Base-by-base conservation (phyloP, 2,329 filamentous ascomycete species). In the Penicillium sp. region DNA sequence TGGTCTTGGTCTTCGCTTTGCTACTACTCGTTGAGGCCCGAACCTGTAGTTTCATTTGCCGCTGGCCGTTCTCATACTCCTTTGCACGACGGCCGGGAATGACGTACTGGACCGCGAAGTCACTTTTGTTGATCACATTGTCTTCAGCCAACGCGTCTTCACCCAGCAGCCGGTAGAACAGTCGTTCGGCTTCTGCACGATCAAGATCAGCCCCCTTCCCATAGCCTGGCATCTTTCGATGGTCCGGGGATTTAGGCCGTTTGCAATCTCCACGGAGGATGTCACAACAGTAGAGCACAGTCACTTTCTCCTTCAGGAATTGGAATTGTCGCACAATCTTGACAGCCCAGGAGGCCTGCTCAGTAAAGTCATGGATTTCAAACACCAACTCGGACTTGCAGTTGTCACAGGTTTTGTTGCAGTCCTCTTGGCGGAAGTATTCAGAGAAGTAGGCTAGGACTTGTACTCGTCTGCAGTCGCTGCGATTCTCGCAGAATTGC, bases 401-500 rank as follows among this genome's bases (percentile, higher is more conserved):
- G 65, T 95, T 97, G 74, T 99, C 95, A 69, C 93, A 99, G 1
- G 79, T 80, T 42, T 80, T 77, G 41, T 82, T 76, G 70, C 93
- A 99, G 43, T 88, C 79, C 11, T 81, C 79, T 31, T 77, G 76
- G 43, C 81, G 74, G 65, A 97, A 99, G 1, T 77, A 77, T 69
- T 99, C 95, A 49, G 87, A 90, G 74, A 99, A 99, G 69, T 99
- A 99, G n/a, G 81, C 81, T 29, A 99, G 81, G 13, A 99, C 86
- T 68, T 95, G 88, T 1, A 87, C 86, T 52, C 93, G 81, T 54
- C 93, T 85, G 66, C 93, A 99, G 60, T 95, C 89, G 46, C 81
- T 84, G 60, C 81, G 81, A 69, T 96, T 96, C 64, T 96, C 89
- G 67, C 91, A 97, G 64, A 88, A 99, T 50, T 88, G 83, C 1